These are phyloP conservation scores for Boletus huronensis DNA, from an alignment of 768 basidiomycete species.

Conservation along the genomic window DNA sequence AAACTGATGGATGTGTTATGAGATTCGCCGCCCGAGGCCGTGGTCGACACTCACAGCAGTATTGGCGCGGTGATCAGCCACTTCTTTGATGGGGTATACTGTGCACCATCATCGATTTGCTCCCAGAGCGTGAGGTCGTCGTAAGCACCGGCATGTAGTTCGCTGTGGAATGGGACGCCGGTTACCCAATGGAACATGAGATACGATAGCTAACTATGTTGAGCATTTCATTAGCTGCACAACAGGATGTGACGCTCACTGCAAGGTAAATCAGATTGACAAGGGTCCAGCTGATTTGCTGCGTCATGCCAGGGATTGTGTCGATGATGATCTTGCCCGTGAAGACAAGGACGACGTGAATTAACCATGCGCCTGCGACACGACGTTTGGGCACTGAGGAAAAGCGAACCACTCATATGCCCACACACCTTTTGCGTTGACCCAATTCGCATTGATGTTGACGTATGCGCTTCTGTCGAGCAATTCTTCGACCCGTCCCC, in stretches of 20 bases:
- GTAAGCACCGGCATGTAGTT: conserved; percentile 88
- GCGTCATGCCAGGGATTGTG: conserved; percentile 90
- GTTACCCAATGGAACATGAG: conserved; percentile 99
- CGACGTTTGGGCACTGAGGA: conserved; percentile 1
- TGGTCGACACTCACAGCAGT: conserved; percentile 59
- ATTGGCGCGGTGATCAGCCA: conserved; percentile 92
- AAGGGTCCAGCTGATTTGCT: conserved; percentile 92
- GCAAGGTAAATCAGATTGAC: conserved; percentile 89
- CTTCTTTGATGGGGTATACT: conserved; percentile 98
- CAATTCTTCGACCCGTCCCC: conserved; percentile 67
- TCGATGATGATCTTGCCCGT: conserved; percentile 91
- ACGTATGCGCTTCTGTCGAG: conserved; percentile 78
- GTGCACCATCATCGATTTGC: conserved; percentile 97
- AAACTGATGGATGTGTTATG: conserved; percentile 52
- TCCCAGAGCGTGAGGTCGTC: conserved; percentile 99
- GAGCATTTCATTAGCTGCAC: not conserved
- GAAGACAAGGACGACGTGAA: conserved; percentile 91
- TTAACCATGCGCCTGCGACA: conserved; percentile 88
- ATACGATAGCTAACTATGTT: conserved; percentile 71
- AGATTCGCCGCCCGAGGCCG: not conserved
- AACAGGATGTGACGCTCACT: conserved; percentile 44
- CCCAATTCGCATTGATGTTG: conserved; percentile 91
- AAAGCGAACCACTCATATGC: conserved; percentile 5
- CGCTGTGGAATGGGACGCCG: conserved; percentile 90
- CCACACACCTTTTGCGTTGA: conserved; percentile 78